phyloP scores from a whole-genome alignment of 345 rosid species.

The Turritis glabra region DNA sequence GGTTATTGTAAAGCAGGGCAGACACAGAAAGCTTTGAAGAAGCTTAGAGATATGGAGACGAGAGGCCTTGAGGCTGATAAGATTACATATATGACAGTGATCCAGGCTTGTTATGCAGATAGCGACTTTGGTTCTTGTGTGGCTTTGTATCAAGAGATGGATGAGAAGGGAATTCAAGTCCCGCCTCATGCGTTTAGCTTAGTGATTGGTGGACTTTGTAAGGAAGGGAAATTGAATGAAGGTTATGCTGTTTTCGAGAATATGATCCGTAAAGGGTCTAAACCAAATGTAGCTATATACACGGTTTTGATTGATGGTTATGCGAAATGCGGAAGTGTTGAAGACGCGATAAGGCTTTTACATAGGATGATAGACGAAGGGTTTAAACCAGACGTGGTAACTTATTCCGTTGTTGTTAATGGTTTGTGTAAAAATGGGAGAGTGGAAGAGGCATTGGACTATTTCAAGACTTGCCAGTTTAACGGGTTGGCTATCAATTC shows the following conservation, averaged over 20 bases:
- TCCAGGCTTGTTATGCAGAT: constrained; percentile 74
- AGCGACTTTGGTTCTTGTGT: constrained; percentile 69
- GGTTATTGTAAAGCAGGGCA: constrained; percentile 77
- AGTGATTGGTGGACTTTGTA: constrained; percentile 86
- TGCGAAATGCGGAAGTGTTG: constrained; percentile 67
- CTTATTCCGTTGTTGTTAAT: constrained; percentile 66
- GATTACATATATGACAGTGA: constrained; percentile 81
- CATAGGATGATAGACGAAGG: constrained; percentile 76
- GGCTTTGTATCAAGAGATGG: constrained; percentile 79
- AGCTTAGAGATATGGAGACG: constrained; percentile 66
- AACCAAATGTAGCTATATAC: constrained; percentile 75
- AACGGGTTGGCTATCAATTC: constrained; percentile 66
- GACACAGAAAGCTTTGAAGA: constrained; percentile 64
- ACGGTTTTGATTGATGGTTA: constrained; percentile 78
- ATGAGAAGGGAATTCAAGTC: constrained; percentile 68
- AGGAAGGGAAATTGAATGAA: constrained; percentile 67
- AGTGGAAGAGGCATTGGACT: constrained; percentile 68
- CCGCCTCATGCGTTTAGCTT: constrained; percentile 75
- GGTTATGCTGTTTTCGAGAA: constrained; percentile 65
- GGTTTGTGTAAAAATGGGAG: constrained; percentile 80
- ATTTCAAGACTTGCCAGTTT: constrained; percentile 47
- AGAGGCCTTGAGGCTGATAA: constrained; percentile 70
- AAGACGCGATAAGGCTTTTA: constrained; percentile 67
- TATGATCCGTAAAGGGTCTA: constrained; percentile 60
- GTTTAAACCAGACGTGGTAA: constrained; percentile 68